These are phyloP conservation scores for Fusarium nisikadoi DNA, from an alignment of 2,329 filamentous ascomycete species.

Conservation along the genomic window DNA sequence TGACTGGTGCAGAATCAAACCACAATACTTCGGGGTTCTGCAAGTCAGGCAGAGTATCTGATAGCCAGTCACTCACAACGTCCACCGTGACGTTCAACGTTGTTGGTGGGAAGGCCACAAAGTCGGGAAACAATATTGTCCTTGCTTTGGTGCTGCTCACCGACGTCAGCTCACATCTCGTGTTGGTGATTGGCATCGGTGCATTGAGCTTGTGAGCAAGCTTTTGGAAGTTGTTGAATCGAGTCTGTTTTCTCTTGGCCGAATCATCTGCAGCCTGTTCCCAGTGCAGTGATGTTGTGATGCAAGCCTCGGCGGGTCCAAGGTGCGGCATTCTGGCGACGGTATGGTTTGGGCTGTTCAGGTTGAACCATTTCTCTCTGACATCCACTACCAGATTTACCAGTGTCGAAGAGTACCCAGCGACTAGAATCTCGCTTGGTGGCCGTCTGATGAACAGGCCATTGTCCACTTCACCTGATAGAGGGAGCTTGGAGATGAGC, in stretches of 20 bases:
- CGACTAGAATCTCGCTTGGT: slow-evolving; percentile 23
- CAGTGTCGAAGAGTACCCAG: slow-evolving; percentile 15
- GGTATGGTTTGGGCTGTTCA: slow-evolving; percentile 31
- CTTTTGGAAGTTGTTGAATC: slow-evolving; percentile 29
- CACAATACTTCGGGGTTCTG: slow-evolving; percentile 23
- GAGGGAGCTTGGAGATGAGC: slow-evolving; percentile 25
- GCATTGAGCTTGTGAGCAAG: slow-evolving; percentile 23
- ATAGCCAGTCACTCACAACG: slow-evolving; percentile 18
- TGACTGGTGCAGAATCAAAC: slow-evolving; percentile 27
- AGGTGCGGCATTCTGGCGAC: slow-evolving; percentile 36
- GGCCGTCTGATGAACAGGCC: slow-evolving; percentile 23
- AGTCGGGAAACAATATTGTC: slow-evolving; percentile 20
- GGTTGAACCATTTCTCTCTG: slow-evolving; percentile 29
- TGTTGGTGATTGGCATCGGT: slow-evolving; percentile 30
- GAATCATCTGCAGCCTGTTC: slow-evolving; percentile 31
- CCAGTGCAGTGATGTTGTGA: slow-evolving; percentile 34
- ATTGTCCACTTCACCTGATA: slow-evolving; percentile 25
- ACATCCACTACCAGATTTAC: slow-evolving; percentile 26
- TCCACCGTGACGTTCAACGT: slow-evolving; percentile 12
- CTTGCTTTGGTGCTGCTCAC: background rate
- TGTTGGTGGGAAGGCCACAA: slow-evolving; percentile 20
- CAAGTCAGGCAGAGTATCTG: background rate
- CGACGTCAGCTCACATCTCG: slow-evolving; percentile 24
- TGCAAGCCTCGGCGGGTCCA: slow-evolving; percentile 23
- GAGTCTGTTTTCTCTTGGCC: slow-evolving; percentile 8